Percentiles rank a stretch among this genome's conserved stretches.
These are phyloP conservation scores for Alternaria metachromatica DNA, from an alignment of 2,329 filamentous ascomycete genomes.

Conservation along the genomic window DNA sequence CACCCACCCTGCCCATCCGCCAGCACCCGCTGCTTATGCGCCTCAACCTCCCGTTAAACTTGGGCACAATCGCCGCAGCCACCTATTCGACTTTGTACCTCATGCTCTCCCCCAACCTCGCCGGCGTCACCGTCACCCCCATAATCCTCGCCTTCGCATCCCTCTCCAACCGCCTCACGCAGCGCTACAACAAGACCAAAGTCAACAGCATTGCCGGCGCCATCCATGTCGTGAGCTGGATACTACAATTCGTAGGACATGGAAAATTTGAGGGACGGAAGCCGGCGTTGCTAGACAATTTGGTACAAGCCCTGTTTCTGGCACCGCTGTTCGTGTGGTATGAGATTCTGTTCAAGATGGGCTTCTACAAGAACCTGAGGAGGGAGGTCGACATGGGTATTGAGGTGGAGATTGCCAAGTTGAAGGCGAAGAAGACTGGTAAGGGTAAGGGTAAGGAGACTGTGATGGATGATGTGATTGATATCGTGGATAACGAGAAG, in stretches of 20 bases:
- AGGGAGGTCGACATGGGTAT: constrained; percentile 42
- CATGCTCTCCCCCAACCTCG: constrained; percentile 84
- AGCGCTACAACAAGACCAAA: constrained; percentile 60
- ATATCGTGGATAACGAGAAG: background rate
- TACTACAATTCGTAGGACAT: constrained; percentile 89
- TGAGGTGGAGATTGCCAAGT: constrained; percentile 57
- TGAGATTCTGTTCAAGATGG: constrained; percentile 84
- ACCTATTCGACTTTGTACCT: constrained; percentile 82
- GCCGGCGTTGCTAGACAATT: constrained; percentile 86
- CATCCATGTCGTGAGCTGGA: constrained; percentile 77
- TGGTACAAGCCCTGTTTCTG: constrained; percentile 88
- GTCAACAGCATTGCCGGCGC: constrained; percentile 69
- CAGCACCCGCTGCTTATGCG: constrained; percentile 38
- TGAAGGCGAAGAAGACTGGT: constrained; percentile 50
- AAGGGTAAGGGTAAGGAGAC: background rate
- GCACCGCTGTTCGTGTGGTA: constrained; percentile 98
- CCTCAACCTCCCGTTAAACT: constrained; percentile 49
- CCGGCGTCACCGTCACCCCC: constrained; percentile 75
- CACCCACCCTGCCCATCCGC: constrained; percentile 52
- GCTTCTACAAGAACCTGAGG: constrained; percentile 73
- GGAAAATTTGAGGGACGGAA: constrained; percentile 86
- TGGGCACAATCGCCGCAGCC: constrained; percentile 59
- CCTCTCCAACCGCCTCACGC: constrained; percentile 73
- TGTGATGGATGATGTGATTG: background rate
- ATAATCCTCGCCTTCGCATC: constrained; percentile 77